Evolutionary conservation across 148 eudicot species (phyloP).

Genomic region (Arctostaphylos glauca): DNA sequence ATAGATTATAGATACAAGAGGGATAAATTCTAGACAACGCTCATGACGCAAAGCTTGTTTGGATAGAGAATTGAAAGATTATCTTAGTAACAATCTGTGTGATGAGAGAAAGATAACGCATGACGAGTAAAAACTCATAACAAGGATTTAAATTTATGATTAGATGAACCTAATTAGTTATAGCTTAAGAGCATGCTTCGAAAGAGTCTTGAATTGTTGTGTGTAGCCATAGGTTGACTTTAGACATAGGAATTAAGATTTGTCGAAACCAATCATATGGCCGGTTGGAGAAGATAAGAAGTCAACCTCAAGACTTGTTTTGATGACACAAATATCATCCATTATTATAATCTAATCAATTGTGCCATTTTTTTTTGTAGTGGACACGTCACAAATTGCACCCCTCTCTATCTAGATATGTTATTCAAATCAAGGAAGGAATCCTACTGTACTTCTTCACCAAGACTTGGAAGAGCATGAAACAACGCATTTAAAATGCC

Average conservation of each 20-base stretch:
- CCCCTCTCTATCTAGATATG: not conserved
- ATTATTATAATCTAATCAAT: not conserved
- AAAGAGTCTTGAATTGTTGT: not conserved
- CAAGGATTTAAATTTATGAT: not conserved
- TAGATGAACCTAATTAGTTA: not conserved
- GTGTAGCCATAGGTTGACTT: conserved; percentile 11
- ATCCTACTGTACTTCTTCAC: not conserved
- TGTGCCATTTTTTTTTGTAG: not conserved
- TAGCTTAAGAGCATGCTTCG: conserved; percentile 9
- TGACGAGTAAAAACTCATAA: not conserved
- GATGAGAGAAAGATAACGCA: not conserved
- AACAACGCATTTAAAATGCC: not conserved
- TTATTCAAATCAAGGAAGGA: not conserved
- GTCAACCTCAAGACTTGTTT: conserved; percentile 10
- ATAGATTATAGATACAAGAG: not conserved
- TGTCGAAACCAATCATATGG: conserved; percentile 1
- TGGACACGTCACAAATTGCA: conserved; percentile 1
- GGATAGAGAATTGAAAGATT: not conserved
- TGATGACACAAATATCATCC: conserved; percentile 9
- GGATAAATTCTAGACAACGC: not conserved
- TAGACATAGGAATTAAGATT: not conserved
- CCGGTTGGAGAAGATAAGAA: conserved; percentile 14
- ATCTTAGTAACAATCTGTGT: not conserved
- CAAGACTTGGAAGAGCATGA: conserved; percentile 5
- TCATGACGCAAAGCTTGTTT: not conserved